phyloP scores from a whole-genome alignment of 75 land plant genomes.

The Pinus tabuliformis region DNA sequence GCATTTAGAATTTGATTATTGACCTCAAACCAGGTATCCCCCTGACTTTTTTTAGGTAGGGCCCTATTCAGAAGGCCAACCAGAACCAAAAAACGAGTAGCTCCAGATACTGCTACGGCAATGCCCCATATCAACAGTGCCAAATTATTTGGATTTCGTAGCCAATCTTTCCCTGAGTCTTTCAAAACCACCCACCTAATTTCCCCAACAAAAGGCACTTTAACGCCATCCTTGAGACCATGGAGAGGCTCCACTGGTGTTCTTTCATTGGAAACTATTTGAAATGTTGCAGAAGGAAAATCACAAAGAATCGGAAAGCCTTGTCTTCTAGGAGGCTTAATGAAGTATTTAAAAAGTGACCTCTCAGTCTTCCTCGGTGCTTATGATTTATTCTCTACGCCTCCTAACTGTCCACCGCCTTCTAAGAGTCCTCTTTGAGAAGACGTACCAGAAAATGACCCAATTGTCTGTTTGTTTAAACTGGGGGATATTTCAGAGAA shows the following conservation, averaged over 20 bases:
- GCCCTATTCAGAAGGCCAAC: constrained; percentile 64
- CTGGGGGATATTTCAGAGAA: not conserved
- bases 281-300: constrained; percentile 55
- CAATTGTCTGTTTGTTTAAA: not conserved
- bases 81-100: constrained; percentile 71
- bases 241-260: constrained; percentile 18
- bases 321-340: not conserved
- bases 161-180: constrained; percentile 47
- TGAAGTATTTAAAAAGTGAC: too few species aligned
- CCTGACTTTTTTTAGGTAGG: constrained; percentile 44
- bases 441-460: not conserved
- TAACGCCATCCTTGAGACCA: constrained; percentile 35
- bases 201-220: constrained; percentile 44
- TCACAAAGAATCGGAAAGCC: constrained; percentile 15
- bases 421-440: constrained; percentile 3
- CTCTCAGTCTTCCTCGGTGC: not conserved
- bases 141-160: constrained; percentile 66
- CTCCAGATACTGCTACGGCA: constrained; percentile 60
- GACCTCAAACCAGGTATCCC: constrained; percentile 74
- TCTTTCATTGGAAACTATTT: constrained; percentile 37
- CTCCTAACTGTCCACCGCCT: not conserved
- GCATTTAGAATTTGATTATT: constrained; percentile 87
- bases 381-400: not conserved
- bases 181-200: constrained; percentile 52
- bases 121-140: constrained; percentile 65